Base-by-base conservation (phyloP, 2,329 filamentous ascomycete genomes). In the Monilinia fructigena region DNA sequence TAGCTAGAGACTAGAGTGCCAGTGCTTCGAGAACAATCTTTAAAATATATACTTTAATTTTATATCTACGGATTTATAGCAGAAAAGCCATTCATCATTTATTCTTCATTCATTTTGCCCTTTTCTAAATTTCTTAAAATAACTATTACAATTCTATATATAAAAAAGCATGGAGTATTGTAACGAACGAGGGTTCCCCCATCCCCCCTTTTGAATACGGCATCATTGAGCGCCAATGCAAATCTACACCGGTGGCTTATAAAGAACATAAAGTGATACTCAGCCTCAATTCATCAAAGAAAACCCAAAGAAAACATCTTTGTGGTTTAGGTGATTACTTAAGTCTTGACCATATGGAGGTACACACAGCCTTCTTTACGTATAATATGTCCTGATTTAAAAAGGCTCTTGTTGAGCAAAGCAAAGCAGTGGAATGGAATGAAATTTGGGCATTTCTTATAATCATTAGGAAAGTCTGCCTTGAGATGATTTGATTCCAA, bases 281-380 rank as follows among this genome's bases (percentile, higher is more conserved):
- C 62, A 64, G 53, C 62, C 53, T 64, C 53, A 58, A 45, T 8
- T 35, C 14, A 20, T 38, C 58, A 61, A 53, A 31, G 31, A n/a
- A 54, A 48, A 38, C 31, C 18, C n/a, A 60, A 48, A 11, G 42
- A 47, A 18, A 45, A 28, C 3, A 28, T 38, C 55, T 42, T 31
- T 35, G 16, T 42, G 55, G 7, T 35, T 35, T 35, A 35, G 31
- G 31, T 35, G 5, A 35, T 56, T 42, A 16, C 40, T 60, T 48
- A 48, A 63, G 18, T 28, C 28, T 28, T 28, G 28, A 28, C 28
- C 60, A 63, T 11, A 26, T 26, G 20, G 53, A 58, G 53, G 42
- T 42, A 64, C 62, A 58, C 40, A 64, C 53, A 65, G 53, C 62
- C 62, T 26, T 38, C 23, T n/a, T 35, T 55, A 35, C 31, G 38